Evolutionary conservation across 1,284 basidiomycete genomes (phyloP), one percentile per base, ranked within the genome.

Genomic region (Tausonia pullulans): DNA sequence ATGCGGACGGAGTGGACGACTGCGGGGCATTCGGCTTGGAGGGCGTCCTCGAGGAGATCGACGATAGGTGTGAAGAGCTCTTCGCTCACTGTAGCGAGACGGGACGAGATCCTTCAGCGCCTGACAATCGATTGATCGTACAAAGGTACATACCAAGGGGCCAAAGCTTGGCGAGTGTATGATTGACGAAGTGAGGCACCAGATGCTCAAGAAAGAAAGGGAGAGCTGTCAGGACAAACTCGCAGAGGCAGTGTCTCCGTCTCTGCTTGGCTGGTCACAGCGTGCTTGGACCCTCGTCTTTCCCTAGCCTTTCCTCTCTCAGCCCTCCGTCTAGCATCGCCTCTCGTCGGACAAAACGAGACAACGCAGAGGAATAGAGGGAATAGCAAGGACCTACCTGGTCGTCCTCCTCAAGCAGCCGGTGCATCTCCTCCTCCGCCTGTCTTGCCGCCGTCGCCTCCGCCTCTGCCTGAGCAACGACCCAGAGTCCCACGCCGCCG

Each of bases 1-100:
- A 66, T 54, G 4, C 64, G 13, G 8, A 62, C 61, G 5, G 51
- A 54, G 43, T 61, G 60, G 11, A 66, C 46, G 43, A 66, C 49
- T 6, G 60, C 56, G 5, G 64, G 64, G 45, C 48, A 52, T 49
- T 66, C 64, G 43, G 51, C 41, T 27, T 51, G 45, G 6, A 77
- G 69, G 1, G 76, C 75, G 61, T 77, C 76, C 63, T 77, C 76
- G 48, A 78, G 68, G 2, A 78, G 69, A 65, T 78, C 77, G 44
- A 78, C 71, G 58, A 77, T 75, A 2, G 76, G 76, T 4, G 72
- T 71, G n/a, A 78, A 69, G n/a, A 76, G 69, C 63, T 76, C 74
- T 11, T 50, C 65, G 61, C 58, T 61, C 41, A 65, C 27, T 27
- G 27, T 27, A 27, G 27, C 27, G 27, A 27, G 27, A 27, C 27